Percentiles rank a stretch among this genome's conserved stretches.
These are phyloP conservation scores for Acacia concinna DNA, from an alignment of 331 rosid species.

Conservation along the genomic window DNA sequence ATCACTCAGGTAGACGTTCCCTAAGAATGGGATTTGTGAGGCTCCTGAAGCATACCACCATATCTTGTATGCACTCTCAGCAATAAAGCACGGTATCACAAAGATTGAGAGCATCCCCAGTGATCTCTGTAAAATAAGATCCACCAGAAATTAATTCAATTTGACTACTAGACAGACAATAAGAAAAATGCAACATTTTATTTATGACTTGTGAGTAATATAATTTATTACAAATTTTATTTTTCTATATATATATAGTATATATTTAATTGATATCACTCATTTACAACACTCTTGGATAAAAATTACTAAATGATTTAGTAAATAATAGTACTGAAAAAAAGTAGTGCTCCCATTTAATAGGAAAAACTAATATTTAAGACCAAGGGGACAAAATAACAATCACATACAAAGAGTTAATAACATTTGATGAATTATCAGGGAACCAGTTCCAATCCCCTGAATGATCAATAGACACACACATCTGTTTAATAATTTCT, in stretches of 20 bases:
- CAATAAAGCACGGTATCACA: constrained; percentile 66
- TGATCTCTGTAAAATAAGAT: constrained; percentile 52
- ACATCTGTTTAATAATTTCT: neutral
- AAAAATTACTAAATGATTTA: neutral
- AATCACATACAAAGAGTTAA: neutral
- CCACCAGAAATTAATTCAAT: neutral
- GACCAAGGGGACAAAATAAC: neutral
- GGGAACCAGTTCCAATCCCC: neutral
- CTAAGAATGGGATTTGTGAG: constrained; percentile 72
- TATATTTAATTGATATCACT: too few relatives aligned
- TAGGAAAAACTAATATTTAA: neutral
- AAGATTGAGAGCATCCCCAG: constrained; percentile 49
- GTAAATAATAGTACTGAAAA: neutral
- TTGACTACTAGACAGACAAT: neutral
- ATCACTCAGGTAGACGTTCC: constrained; percentile 65
- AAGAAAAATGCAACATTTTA: neutral
- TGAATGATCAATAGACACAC: neutral
- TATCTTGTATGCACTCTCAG: constrained; percentile 76
- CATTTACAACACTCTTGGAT: neutral
- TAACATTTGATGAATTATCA: neutral
- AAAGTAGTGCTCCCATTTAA: neutral
- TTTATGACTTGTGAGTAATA: neutral
- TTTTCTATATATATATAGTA: neutral
- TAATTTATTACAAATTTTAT: neutral
- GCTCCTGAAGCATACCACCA: constrained; percentile 98